Percentiles rank a stretch among this genome's conserved stretches.
Evolutionary conservation across 192 early-diverging fungal species (phyloP).

Genomic region (Backusella parvicylindrica): DNA sequence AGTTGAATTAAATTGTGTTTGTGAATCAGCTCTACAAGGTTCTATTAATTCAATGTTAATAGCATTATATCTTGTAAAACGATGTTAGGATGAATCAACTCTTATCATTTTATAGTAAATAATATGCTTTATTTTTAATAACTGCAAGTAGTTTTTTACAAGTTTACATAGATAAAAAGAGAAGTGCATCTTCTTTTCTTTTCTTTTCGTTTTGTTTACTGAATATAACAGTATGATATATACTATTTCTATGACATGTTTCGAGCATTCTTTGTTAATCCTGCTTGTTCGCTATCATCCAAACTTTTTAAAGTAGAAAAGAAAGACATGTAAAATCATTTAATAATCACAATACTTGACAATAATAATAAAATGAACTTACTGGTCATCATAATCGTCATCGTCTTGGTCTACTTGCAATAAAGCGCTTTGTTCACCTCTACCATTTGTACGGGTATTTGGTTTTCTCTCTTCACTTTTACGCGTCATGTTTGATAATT

Average conservation of each 20-base stretch:
- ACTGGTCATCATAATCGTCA: slow-evolving; percentile 39
- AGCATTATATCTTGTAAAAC: too few relatives aligned
- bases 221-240: background rate
- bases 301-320: slow-evolving; percentile 17
- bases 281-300: slow-evolving; percentile 19
- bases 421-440: slow-evolving; percentile 21
- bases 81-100: background rate
- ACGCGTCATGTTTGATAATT: background rate
- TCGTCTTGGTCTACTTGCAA: slow-evolving; percentile 34
- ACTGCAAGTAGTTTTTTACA: slow-evolving; percentile 3
- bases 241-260: slow-evolving; percentile 8
- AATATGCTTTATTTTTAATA: background rate
- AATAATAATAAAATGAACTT: slow-evolving; percentile 9
- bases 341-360: background rate
- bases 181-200: background rate
- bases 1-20: too few relatives aligned
- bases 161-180: background rate
- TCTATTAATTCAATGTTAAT: too few relatives aligned
- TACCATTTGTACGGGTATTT: background rate
- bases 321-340: background rate
- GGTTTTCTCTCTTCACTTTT: background rate
- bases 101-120: background rate
- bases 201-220: too few relatives aligned
- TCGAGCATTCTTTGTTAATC: slow-evolving; percentile 12
- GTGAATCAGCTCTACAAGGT: too few relatives aligned